Percentiles rank a stretch among this genome's conserved stretches.
Evolutionary conservation across 1,284 basidiomycete genomes (phyloP).

Genomic region (Trichosporon coremiiforme): DNA sequence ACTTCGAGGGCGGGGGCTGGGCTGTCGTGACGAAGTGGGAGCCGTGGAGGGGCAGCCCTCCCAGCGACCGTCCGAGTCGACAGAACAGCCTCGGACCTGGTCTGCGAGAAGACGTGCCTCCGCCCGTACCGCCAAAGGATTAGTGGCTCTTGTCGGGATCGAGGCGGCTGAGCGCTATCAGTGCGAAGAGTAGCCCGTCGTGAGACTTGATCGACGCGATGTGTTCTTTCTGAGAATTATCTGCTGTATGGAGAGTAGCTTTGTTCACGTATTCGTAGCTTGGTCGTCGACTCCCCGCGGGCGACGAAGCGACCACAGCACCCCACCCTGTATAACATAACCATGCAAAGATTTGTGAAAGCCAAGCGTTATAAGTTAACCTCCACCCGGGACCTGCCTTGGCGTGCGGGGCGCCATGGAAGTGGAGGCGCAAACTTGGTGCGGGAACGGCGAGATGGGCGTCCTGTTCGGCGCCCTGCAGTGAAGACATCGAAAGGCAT

Average conservation of each 20-base stretch:
- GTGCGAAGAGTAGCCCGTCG: constrained; percentile 12
- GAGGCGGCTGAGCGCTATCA: constrained; percentile 4
- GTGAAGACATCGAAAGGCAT: too few relatives aligned
- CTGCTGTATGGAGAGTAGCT: constrained; percentile 16
- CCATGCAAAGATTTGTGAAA: constrained; percentile 15
- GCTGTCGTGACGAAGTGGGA: constrained; percentile 50
- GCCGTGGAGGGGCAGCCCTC: constrained; percentile 20
- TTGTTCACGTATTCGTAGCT: constrained; percentile 9
- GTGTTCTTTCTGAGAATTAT: background rate
- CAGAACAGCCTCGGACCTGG: background rate
- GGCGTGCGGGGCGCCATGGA: too few relatives aligned
- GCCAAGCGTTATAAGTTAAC: background rate
- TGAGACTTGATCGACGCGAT: background rate
- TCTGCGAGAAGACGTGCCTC: constrained; percentile 13
- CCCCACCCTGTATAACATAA: background rate
- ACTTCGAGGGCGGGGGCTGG: constrained; percentile 54
- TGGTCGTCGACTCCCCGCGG: background rate
- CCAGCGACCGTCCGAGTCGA: background rate
- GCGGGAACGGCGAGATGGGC: too few relatives aligned
- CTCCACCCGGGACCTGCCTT: background rate
- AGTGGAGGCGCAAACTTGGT: background rate
- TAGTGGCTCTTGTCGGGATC: constrained; percentile 19
- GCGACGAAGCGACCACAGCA: background rate
- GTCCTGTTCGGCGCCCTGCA: too few relatives aligned
- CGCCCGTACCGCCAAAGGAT: constrained; percentile 16